Percentiles rank a stretch among this genome's conserved stretches.
Evolutionary conservation across 2,329 filamentous ascomycete genomes (phyloP).

Genomic region (Alternaria triticimaculans): DNA sequence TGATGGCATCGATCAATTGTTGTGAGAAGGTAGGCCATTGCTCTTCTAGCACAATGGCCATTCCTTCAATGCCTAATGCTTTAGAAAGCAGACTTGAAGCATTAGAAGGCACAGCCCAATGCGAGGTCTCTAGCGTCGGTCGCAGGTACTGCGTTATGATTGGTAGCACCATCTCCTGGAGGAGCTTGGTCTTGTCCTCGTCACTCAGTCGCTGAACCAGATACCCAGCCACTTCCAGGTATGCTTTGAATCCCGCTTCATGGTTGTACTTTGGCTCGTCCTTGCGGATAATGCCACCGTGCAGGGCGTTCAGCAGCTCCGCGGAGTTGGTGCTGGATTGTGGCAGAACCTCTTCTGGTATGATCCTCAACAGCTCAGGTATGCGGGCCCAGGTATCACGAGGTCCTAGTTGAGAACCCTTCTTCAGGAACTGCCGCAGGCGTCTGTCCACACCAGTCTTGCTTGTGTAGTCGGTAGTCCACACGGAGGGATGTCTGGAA

Average conservation of each 20-base stretch:
- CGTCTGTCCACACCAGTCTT: slow-evolving; percentile 64
- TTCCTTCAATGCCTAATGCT: slow-evolving; percentile 50
- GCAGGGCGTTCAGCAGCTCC: slow-evolving; percentile 70
- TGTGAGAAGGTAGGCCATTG: slow-evolving; percentile 70
- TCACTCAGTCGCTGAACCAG: slow-evolving; percentile 51
- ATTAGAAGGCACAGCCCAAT: slow-evolving; percentile 59
- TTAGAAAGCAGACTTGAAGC: slow-evolving; percentile 49
- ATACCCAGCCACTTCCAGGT: slow-evolving; percentile 67
- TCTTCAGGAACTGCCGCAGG: slow-evolving; percentile 76
- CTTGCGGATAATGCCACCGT: slow-evolving; percentile 72
- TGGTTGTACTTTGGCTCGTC: slow-evolving; percentile 77
- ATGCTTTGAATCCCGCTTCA: slow-evolving; percentile 74
- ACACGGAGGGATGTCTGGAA: slow-evolving; percentile 68
- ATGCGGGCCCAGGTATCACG: slow-evolving; percentile 76
- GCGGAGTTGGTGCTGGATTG: slow-evolving; percentile 60
- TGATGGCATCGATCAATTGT: slow-evolving; percentile 69
- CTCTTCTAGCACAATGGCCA: slow-evolving; percentile 59
- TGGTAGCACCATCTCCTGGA: slow-evolving; percentile 58
- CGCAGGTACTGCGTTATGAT: slow-evolving; percentile 61
- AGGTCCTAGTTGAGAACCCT: slow-evolving; percentile 81
- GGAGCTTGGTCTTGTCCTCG: slow-evolving; percentile 56
- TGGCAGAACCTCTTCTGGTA: slow-evolving; percentile 66
- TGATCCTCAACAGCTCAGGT: slow-evolving; percentile 62
- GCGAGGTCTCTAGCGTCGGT: slow-evolving; percentile 52
- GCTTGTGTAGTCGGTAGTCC: slow-evolving; percentile 70